Evolutionary conservation across 352 stramenopile genomes (phyloP).

Genomic region (Phytopythium vexans): DNA sequence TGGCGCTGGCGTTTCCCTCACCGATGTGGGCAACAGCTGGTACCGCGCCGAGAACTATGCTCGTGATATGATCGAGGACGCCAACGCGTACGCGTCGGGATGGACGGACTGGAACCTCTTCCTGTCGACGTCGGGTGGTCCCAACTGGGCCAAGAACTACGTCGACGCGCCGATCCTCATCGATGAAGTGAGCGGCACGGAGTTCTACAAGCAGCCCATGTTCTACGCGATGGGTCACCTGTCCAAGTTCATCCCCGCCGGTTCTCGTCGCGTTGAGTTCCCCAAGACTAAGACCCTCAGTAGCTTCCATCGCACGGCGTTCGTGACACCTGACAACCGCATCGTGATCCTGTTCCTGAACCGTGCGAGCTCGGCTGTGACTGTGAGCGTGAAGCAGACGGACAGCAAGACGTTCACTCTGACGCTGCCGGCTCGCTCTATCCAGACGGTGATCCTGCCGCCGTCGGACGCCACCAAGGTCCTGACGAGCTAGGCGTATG

Average conservation of each 20-base stretch:
- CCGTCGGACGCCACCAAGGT: constrained; percentile 19
- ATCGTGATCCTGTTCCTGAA: constrained; percentile 48
- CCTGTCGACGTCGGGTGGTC: constrained; percentile 51
- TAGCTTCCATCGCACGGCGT: constrained; percentile 39
- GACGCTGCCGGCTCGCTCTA: constrained; percentile 8
- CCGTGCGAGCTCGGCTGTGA: constrained; percentile 23
- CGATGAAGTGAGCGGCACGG: constrained; percentile 23
- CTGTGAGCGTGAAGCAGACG: constrained; percentile 13
- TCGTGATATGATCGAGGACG: constrained; percentile 80
- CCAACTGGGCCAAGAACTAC: constrained; percentile 71
- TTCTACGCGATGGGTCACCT: constrained; percentile 65
- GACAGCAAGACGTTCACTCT: constrained; percentile 11
- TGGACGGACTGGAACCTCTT: constrained; percentile 88
- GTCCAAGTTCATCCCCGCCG: constrained; percentile 47
- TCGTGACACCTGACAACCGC: constrained; percentile 43
- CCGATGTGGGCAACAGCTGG: constrained; percentile 47
- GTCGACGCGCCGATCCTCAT: constrained; percentile 62
- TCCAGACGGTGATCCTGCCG: constrained; percentile 21
- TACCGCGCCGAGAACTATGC: constrained; percentile 65
- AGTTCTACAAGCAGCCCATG: constrained; percentile 66
- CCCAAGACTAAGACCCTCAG: constrained; percentile 20
- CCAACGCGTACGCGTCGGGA: constrained; percentile 59
- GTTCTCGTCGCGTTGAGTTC: constrained; percentile 46
- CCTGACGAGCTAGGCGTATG: constrained; percentile 6
- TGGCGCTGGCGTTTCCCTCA: constrained; percentile 37